phyloP scores from a whole-genome alignment of 306 rosid genomes.

The Trichosanthes truncata region DNA sequence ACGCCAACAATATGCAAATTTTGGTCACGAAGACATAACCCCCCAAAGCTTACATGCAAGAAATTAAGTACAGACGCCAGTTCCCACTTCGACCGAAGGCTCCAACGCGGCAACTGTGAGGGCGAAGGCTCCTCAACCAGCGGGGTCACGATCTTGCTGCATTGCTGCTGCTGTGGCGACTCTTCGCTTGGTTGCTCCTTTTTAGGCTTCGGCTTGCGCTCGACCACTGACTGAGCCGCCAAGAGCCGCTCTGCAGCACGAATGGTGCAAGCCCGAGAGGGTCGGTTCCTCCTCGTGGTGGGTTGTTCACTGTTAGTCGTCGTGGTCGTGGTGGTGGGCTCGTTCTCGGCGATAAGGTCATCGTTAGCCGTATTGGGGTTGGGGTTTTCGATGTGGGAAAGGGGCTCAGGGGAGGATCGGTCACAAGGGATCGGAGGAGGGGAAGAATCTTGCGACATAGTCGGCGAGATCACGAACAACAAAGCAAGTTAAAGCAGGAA shows the following conservation, averaged over 20 bases:
- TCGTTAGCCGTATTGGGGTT: constrained; percentile 23
- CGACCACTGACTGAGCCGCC: constrained; percentile 28
- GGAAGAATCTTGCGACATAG: constrained; percentile 61
- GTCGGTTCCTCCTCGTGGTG: constrained; percentile 64
- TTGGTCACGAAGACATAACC: neutral
- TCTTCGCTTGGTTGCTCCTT: constrained; percentile 34
- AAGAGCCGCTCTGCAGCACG: constrained; percentile 68
- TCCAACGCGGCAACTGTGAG: constrained; percentile 84
- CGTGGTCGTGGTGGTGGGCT: constrained; percentile 18
- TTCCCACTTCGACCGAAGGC: constrained; percentile 94
- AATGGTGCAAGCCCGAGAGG: constrained; percentile 88
- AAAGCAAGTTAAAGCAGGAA: constrained; percentile 39
- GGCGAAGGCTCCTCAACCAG: constrained; percentile 64
- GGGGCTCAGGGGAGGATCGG: constrained; percentile 49
- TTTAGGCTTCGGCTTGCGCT: constrained; percentile 20
- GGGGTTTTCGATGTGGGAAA: constrained; percentile 16
- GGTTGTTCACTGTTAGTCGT: constrained; percentile 8
- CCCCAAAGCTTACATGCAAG: constrained; percentile 61
- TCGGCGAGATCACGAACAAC: constrained; percentile 37
- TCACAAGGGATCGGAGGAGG: constrained; percentile 43
- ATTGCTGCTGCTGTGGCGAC: constrained; percentile 33
- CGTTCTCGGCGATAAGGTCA: constrained; percentile 25
- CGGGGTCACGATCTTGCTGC: constrained; percentile 76
- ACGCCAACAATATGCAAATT: constrained; percentile 30
- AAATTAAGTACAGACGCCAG: constrained; percentile 85